Evolutionary conservation across 768 basidiomycete species (phyloP), one percentile per base, ranked within the genome.

Genomic region (Tephrocybe sp.): DNA sequence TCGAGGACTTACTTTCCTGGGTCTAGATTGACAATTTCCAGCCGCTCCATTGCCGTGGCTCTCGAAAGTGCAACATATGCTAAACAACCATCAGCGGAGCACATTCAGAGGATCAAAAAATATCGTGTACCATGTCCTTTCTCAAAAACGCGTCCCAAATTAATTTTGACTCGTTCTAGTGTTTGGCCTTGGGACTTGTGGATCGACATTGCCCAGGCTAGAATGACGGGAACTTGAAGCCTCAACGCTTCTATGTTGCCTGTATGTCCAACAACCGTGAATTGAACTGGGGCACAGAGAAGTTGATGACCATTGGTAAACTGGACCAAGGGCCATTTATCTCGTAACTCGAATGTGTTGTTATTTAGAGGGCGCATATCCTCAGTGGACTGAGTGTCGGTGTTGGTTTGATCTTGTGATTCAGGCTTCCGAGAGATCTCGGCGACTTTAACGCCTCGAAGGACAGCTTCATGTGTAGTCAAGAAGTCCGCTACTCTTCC

Each of bases 141-240:
- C 60, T 86, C 93, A 66, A 95, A 96, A 0, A 80, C 80, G 32
- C 78, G 73, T 48, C 73, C 67, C 45, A 95, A 75, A 61, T 94
- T 83, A 14, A 93, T 85, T 56, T 86, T 89, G 53, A 93, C 88
- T 42, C 88, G 74, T 39, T 83, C 76, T 38, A 96, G 70, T 0
- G 90, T 93, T 67, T 93, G 91, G 0, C 93, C 93, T 65, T 96
- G 93, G 2, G 86, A 86, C 62, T 94, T 94, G 69, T 95, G 93
- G 36, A 94, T 85, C 12, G 84, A 85, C 66, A 93, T 70, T 0
- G 90, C 90, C 91, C 90, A 94, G 0, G 92, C 84, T 15, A 93
- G 59, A 26, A 71, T 71, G 15, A 74, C 50, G 2, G 74, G 74
- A 5, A 86, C 83, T 70, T 88, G 87, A 9, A 74, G 63, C 46